Base-by-base conservation (phyloP, 768 basidiomycete species). In the Mycena epipterygia region DNA sequence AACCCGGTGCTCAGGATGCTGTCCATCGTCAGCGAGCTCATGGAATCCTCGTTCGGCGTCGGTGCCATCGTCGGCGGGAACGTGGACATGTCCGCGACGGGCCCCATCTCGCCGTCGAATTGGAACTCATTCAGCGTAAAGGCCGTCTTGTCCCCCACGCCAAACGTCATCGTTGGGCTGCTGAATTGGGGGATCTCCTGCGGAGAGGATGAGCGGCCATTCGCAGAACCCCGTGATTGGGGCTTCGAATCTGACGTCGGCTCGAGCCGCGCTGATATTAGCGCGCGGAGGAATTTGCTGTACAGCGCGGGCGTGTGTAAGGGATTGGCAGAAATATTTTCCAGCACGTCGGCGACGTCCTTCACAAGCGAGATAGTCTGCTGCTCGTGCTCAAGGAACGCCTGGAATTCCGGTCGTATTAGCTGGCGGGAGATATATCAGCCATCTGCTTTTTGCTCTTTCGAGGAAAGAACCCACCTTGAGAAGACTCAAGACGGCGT, bases 271-370 rank as follows among this genome's bases (percentile, higher is more conserved):
- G 90, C 89, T 2, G 90, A 87, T 61, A 93, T 88, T 46, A 97
- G 88, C 3, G 93, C 92, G 3, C 91, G 91, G 27, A 96, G 84
- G 84, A 96, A 95, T 23, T 87, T 85, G 76, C 91, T 90, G 84
- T 98, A 98, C 42, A 99, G 85, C 7, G 95, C 93, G 0, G 97
- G 96, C 0, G 97, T 96, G 77, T 99, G 97, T 6, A 88, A 83
- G 1, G 91, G 84, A 76, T 93, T 93, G 30, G 90, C 91, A 23
- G 97, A 91, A 44, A 93, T 88, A 16, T 84, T 86, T 70, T 95
- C 95, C 29, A 99, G 87, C 0, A 90, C 86, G 67, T 94, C 89
- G 1, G 95, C 95, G 37, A 96, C 91, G 69, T 96, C 95, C 60
- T 89, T 91, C 48, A 94, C 93, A 48, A 94, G 85, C 19, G 83